These are phyloP conservation scores for Bifiguratus adelaidae DNA, from an alignment of 192 early-diverging fungal genomes.

Conservation along the genomic window DNA sequence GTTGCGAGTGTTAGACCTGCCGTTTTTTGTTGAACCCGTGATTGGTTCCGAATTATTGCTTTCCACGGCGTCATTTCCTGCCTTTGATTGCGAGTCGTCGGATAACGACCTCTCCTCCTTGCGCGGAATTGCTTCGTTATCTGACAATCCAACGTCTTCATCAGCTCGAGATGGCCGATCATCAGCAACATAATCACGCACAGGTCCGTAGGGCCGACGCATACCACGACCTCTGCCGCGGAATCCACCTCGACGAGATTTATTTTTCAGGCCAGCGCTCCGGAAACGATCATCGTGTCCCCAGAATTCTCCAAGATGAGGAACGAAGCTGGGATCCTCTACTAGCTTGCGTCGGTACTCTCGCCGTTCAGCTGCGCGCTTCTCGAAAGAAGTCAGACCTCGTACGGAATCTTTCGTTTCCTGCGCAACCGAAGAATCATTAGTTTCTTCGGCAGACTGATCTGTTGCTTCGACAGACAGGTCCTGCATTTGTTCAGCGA, in stretches of 20 bases:
- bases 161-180: slow-evolving; percentile 7
- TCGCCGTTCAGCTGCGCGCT: slow-evolving; percentile 22
- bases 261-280: slow-evolving; percentile 32
- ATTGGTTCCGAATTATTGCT: slow-evolving; percentile 9
- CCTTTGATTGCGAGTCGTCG: not conserved
- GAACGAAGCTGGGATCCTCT: slow-evolving; percentile 44
- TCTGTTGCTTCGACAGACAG: too few relatives aligned
- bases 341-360: slow-evolving; percentile 42
- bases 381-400: slow-evolving; percentile 5
- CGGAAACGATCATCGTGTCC: slow-evolving; percentile 46
- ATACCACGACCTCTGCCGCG: slow-evolving; percentile 2
- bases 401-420: too few relatives aligned
- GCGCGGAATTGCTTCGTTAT: slow-evolving; percentile 9
- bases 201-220: not conserved
- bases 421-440: too few relatives aligned
- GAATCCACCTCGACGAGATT: not conserved
- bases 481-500: too few relatives aligned
- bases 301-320: slow-evolving; percentile 45
- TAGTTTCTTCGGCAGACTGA: too few relatives aligned
- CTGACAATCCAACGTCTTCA: slow-evolving; percentile 9
- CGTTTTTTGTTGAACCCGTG: not conserved
- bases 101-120: slow-evolving; percentile 8
- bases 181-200: not conserved
- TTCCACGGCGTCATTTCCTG: slow-evolving; percentile 4
- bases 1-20: too few relatives aligned